Evolutionary conservation across 164 flowering plant species (phyloP).

Genomic region (Berberis thunbergii): DNA sequence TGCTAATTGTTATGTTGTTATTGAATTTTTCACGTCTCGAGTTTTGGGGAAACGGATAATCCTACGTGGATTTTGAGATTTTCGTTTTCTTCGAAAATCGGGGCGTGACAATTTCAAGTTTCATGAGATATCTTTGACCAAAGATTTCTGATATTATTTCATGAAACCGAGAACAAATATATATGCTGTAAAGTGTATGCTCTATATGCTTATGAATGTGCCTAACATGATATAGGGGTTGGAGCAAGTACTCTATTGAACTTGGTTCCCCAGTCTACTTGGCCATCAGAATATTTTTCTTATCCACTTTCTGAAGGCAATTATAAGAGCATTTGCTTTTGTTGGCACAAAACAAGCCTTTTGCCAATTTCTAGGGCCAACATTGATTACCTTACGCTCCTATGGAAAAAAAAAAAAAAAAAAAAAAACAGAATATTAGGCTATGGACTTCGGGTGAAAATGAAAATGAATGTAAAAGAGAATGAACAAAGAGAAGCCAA

Average conservation of each 20-base stretch:
- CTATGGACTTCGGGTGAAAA: background rate
- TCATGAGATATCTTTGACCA: too few relatives aligned
- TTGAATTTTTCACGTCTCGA: too few relatives aligned
- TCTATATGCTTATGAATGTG: background rate
- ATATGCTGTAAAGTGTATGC: too few relatives aligned
- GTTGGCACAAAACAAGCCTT: constrained; percentile 84
- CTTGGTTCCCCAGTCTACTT: constrained; percentile 63
- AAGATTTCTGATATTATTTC: too few relatives aligned
- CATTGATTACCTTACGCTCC: constrained; percentile 64
- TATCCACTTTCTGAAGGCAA: constrained; percentile 75
- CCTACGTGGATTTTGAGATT: too few relatives aligned
- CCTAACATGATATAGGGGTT: constrained; percentile 31
- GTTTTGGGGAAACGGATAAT: too few relatives aligned
- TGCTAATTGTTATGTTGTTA: too few relatives aligned
- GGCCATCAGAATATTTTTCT: constrained; percentile 54
- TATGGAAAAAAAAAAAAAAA: constrained; percentile 6
- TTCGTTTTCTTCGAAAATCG: too few relatives aligned
- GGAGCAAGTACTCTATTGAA: constrained; percentile 51
- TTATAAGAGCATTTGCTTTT: constrained; percentile 69
- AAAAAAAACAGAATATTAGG: background rate
- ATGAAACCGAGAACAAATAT: too few relatives aligned
- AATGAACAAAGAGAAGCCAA: too few relatives aligned
- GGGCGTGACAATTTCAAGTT: too few relatives aligned
- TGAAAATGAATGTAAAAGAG: too few relatives aligned
- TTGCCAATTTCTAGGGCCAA: constrained; percentile 70